Evolutionary conservation across 2,329 filamentous ascomycete genomes (phyloP), one percentile per base, ranked within the genome.

Genomic region (Neonectria coccinea): DNA sequence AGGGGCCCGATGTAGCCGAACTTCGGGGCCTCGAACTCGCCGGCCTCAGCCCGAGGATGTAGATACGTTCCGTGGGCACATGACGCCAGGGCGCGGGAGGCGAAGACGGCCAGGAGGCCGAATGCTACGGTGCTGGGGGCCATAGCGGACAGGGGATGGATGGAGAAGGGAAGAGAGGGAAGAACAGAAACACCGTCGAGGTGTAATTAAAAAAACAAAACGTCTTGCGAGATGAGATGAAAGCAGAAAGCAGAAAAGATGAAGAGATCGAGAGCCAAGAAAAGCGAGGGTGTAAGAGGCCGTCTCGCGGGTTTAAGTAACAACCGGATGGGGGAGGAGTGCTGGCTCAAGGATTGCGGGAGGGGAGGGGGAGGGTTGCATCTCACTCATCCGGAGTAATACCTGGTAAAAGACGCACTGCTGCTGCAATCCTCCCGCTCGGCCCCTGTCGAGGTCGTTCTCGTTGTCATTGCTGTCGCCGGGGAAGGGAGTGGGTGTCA

Each of bases 31-130:
- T 74, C 59, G 47, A 82, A 75, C 0, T 53, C 64, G 5, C 71
- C 76, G 5, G 61, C 60, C 60, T 76, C 77, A 8, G 74, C 69
- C 36, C 79, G 72, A 16, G 75, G 75, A 50, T 77, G 71, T 16
- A 81, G 65, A 45, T 75, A 69, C 1, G 80, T 82, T 56, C 80
- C 80, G 39, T 82, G 78, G 8, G 78, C 79, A 55, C 80, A 82
- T 8, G 78, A 79, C 6, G 79, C 79, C 41, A 77, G 59, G 12
- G 52, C 62, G 31, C 65, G 55, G 2, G 71, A 67, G 1, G 59
- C 65, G 48, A 61, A 71, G 9, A 65, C 53, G 27, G 66, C 71
- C 29, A 74, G 22, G 29, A 70, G 47, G 51, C 48, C 65, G 62
- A 69, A 62, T 56, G 59, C 50, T 41, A 59, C 65, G 11, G 36